These are phyloP conservation scores for Macroventuria anomochaeta DNA, from an alignment of 2,329 filamentous ascomycete species.

Conservation along the genomic window DNA sequence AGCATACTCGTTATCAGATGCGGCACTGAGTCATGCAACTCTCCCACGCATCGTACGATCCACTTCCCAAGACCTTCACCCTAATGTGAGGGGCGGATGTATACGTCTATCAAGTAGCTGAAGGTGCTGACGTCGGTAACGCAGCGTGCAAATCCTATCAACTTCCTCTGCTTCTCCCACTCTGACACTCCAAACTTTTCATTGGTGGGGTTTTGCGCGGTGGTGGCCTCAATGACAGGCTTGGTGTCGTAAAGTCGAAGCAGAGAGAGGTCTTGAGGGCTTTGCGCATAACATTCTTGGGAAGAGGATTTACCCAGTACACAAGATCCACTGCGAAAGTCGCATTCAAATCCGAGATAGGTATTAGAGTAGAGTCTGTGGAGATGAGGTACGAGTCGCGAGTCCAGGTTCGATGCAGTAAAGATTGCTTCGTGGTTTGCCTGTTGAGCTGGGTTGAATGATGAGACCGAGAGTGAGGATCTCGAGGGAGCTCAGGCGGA, in stretches of 20 bases:
- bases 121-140: slow-evolving; percentile 20
- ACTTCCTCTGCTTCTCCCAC: not conserved
- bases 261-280: slow-evolving; percentile 14
- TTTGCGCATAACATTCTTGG: slow-evolving; percentile 11
- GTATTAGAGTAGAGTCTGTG: slow-evolving; percentile 6
- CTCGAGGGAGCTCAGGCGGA: too few species aligned
- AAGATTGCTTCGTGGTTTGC: slow-evolving; percentile 3
- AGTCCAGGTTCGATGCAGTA: slow-evolving; percentile 7
- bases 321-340: slow-evolving; percentile 13
- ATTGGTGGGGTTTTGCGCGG: too few species aligned
- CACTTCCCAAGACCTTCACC: slow-evolving; percentile 16
- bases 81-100: slow-evolving; percentile 8
- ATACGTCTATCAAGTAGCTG: slow-evolving; percentile 20
- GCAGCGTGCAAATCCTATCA: slow-evolving; percentile 17
- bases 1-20: slow-evolving; percentile 16
- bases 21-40: slow-evolving; percentile 17
- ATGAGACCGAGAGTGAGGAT: too few species aligned
- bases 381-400: slow-evolving; percentile 17
- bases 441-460: not conserved
- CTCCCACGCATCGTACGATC: slow-evolving; percentile 14
- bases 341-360: slow-evolving; percentile 12
- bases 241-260: slow-evolving; percentile 15
- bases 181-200: too few species aligned
- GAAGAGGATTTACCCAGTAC: slow-evolving; percentile 16
- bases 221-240: too few species aligned